phyloP scores from a whole-genome alignment of 2,329 filamentous ascomycete species.

The Colletotrichum acutatum region DNA sequence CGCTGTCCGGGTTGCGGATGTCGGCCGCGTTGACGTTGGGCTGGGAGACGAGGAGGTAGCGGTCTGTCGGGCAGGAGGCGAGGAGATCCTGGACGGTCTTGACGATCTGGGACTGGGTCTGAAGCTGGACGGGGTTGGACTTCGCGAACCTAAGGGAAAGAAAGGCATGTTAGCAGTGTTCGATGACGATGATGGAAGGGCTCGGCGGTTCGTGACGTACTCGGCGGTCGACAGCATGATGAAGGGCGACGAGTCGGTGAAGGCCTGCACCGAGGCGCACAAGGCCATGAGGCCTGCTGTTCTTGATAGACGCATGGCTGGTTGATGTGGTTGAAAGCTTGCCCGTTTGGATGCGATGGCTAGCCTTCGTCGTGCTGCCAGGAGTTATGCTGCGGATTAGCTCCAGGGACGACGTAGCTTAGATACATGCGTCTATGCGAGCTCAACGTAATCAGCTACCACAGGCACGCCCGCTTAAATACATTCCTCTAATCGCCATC shows the following conservation, averaged over 20 bases:
- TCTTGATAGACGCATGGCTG: conserved; percentile 65
- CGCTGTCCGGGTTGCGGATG: conserved; percentile 60
- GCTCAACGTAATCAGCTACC: conserved; percentile 1
- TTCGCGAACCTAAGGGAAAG: conserved; percentile 46
- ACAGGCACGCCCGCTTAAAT: not conserved
- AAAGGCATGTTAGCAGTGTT: conserved; percentile 10
- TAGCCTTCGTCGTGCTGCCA: conserved; percentile 18
- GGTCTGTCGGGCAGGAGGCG: conserved; percentile 75
- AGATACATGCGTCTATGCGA: conserved; percentile 6
- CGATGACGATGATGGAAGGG: conserved; percentile 1
- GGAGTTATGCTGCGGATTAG: conserved; percentile 6
- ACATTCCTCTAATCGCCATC: not conserved
- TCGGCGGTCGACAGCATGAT: conserved; percentile 85
- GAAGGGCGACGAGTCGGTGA: conserved; percentile 89
- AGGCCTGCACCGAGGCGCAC: conserved; percentile 73
- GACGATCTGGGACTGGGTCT: conserved; percentile 58
- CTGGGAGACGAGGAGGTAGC: conserved; percentile 83
- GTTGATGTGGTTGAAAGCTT: conserved; percentile 24
- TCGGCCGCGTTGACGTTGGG: conserved; percentile 78
- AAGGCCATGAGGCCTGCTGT: conserved; percentile 63
- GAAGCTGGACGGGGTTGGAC: conserved; percentile 55
- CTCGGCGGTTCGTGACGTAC: conserved; percentile 62
- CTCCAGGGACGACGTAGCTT: conserved; percentile 19
- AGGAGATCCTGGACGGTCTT: conserved; percentile 63
- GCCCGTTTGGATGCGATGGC: conserved; percentile 30